A percentile compares a stretch with the other conserved stretches of the same genome.
phyloP scores from a whole-genome alignment of 441 rosid species.

The Gossypium davidsonii region DNA sequence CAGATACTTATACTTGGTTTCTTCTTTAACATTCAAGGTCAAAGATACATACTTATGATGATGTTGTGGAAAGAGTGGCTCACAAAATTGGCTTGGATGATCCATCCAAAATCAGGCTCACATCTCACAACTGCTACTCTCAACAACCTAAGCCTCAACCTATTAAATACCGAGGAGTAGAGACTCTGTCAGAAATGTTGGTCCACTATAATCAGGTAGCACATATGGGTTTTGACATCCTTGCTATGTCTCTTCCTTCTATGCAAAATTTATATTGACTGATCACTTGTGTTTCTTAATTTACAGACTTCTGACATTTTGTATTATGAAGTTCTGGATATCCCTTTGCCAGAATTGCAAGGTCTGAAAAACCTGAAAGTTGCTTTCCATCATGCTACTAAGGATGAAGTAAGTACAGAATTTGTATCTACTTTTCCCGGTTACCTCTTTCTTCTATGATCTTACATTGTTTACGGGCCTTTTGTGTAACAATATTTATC shows the following conservation, averaged over 20 bases:
- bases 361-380: constrained; percentile 87
- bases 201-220: constrained; percentile 86
- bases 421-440: constrained; percentile 3
- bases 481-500: constrained; percentile 10
- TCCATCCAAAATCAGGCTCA: constrained; percentile 82
- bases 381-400: constrained; percentile 74
- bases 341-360: constrained; percentile 96
- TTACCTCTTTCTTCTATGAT: background rate
- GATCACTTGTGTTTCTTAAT: constrained; percentile 10
- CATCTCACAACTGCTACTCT: constrained; percentile 95
- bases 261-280: constrained; percentile 10
- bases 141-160: constrained; percentile 97
- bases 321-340: constrained; percentile 92
- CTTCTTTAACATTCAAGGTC: constrained; percentile 49
- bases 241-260: constrained; percentile 7
- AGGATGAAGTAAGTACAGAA: constrained; percentile 68
- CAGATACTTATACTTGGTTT: constrained; percentile 12
- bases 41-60: constrained; percentile 76
- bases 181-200: constrained; percentile 82
- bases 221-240: constrained; percentile 13
- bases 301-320: constrained; percentile 81
- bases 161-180: constrained; percentile 76
- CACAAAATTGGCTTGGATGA: constrained; percentile 70
- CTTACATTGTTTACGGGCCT: background rate
- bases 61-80: constrained; percentile 84